These are phyloP conservation scores for Hypoxylon sp. DNA, from an alignment of 2,329 filamentous ascomycete species.

Conservation along the genomic window DNA sequence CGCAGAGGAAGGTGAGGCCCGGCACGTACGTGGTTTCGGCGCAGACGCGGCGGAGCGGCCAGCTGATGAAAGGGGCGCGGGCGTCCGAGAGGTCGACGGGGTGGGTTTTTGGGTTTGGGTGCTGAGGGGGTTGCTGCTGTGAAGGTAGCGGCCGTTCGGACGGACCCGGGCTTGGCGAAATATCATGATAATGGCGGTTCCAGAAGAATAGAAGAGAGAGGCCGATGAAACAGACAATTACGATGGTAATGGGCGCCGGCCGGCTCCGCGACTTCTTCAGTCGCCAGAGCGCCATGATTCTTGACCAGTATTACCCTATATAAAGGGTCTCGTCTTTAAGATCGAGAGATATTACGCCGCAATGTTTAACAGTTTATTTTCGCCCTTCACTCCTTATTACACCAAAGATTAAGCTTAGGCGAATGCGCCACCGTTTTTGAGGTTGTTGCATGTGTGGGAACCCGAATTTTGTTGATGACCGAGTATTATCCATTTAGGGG, in stretches of 20 bases:
- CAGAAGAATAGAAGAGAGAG: conserved; percentile 18
- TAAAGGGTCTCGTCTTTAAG: conserved; percentile 12
- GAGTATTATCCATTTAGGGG: conserved; percentile 19
- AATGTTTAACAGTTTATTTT: conserved; percentile 2
- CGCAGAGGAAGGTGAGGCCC: conserved; percentile 60
- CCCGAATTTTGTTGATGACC: not conserved
- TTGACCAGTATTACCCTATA: not conserved
- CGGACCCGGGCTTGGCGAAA: conserved; percentile 7
- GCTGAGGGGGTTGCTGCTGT: not conserved
- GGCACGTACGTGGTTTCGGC: conserved; percentile 54
- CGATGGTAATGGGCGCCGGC: conserved; percentile 9
- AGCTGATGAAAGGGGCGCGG: conserved; percentile 56
- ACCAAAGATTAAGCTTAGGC: not conserved
- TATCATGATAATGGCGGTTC: not conserved
- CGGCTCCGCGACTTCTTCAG: conserved; percentile 6
- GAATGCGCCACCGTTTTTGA: not conserved
- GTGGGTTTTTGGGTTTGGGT: not conserved
- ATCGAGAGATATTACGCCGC: too few species aligned
- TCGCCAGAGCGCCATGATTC: conserved; percentile 16
- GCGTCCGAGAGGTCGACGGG: conserved; percentile 52
- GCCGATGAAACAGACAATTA: conserved; percentile 13
- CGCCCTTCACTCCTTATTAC: not conserved
- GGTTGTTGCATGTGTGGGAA: not conserved
- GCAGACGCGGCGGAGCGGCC: conserved; percentile 59
- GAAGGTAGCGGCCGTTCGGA: not conserved